Evolutionary conservation across 331 rosid species (phyloP).

Genomic region (Ulmus americana): DNA sequence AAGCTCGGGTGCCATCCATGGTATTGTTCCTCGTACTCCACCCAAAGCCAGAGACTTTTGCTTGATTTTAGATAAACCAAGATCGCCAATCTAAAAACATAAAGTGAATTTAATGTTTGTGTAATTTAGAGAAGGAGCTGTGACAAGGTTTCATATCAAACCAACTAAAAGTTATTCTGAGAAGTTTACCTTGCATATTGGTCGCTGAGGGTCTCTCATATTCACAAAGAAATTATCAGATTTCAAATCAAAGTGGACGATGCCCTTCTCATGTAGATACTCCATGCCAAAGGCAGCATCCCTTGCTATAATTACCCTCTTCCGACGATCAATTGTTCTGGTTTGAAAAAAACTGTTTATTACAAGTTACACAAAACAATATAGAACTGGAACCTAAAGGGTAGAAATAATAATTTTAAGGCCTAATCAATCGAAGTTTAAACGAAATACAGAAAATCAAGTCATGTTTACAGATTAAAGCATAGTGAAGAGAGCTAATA

Average conservation of each 20-base stretch:
- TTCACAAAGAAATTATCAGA: constrained; percentile 93
- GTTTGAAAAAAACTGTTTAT: no score
- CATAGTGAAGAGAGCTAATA: no score
- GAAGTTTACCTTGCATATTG: constrained; percentile 38
- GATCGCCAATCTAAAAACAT: constrained; percentile 32
- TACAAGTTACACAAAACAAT: no score
- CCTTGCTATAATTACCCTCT: constrained; percentile 95
- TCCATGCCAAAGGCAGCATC: constrained; percentile 99
- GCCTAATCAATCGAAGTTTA: no score
- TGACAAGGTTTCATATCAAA: neutral
- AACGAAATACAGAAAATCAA: no score
- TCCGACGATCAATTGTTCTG: constrained; percentile 60
- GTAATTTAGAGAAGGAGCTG: neutral
- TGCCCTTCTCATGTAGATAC: constrained; percentile 88
- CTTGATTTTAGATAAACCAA: constrained; percentile 34
- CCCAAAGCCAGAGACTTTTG: constrained; percentile 27
- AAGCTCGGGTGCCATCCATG: constrained; percentile 41
- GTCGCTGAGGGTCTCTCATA: constrained; percentile 98
- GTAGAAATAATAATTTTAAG: no score
- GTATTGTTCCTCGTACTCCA: constrained; percentile 32
- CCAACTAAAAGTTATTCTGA: neutral
- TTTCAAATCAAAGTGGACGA: constrained; percentile 97
- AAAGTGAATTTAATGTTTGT: neutral
- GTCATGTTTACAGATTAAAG: no score
- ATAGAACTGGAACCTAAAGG: no score